Base-by-base conservation (phyloP, 2,329 filamentous ascomycete genomes). In the Trichoderma gracile region DNA sequence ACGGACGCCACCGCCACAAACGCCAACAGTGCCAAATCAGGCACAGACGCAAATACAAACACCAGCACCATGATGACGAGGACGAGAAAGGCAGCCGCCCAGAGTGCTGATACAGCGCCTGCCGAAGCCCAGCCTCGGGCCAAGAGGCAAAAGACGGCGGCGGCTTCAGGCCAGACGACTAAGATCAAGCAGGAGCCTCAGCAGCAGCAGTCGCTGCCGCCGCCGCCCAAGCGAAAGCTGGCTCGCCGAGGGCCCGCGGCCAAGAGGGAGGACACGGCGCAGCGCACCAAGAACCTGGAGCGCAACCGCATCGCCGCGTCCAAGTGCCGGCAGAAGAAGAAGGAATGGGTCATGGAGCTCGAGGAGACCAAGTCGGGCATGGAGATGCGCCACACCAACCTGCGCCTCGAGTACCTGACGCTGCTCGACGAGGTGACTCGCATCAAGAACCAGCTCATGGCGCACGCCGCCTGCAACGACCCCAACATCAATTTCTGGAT, bases 281-380 rank as follows among this genome's bases (percentile, higher is more conserved):
- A 84, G 69, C 79, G 85, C 30, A 81, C 79, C 66, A 82, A 82
- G 67, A 88, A 87, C 69, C 80, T 91, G 0, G 87, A 90, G 74
- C 84, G 89, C 66, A 93, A 93, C 73, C 82, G 89, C 10, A 78
- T 89, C 2, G 89, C 90, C 0, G 89, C 90, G 1, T 89, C 86
- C 73, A 92, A 91, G 72, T 92, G 89, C 71, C 84, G 89, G 3
- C 84, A 89, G 71, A 91, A 90, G 75, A 85, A 84, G 70, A 86
- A 85, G 74, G 76, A 79, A 68, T 84, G 80, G 78, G 79, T 82
- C 23, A 75, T 75, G 14, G 78, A 80, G n/a, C 71, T 85, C 23
- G 81, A 85, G 65, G 78, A 80, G 60, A 77, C 76, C 6, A 80
- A 79, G 63, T 68, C 73, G 10, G 75, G 71, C 0, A 69, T 85